These are phyloP conservation scores for Glaciozyma antarctica DNA, from an alignment of 768 basidiomycete species.

Conservation along the genomic window DNA sequence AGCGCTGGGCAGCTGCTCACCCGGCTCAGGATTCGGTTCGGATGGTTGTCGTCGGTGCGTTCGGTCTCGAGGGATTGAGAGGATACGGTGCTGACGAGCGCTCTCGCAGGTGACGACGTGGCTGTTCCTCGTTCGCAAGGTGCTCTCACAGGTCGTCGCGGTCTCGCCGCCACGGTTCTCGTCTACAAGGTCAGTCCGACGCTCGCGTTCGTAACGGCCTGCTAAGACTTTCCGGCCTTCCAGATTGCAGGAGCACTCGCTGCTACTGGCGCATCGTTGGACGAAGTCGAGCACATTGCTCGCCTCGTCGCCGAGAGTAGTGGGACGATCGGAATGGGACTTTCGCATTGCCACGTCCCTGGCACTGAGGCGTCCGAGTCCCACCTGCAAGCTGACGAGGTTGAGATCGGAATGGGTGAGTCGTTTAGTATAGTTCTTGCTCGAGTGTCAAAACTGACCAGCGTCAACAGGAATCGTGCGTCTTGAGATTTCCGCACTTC, in stretches of 20 bases:
- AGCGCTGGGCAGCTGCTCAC: conserved; percentile 32
- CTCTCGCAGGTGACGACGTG: conserved; percentile 40
- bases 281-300: conserved; percentile 39
- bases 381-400: conserved; percentile 39
- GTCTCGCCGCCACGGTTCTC: conserved; percentile 42
- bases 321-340: conserved; percentile 42
- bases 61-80: neutral
- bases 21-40: conserved; percentile 36
- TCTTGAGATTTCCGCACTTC: neutral
- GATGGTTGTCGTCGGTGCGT: conserved; percentile 37
- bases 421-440: neutral
- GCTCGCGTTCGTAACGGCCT: no score
- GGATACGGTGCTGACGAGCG: neutral
- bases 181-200: conserved; percentile 39
- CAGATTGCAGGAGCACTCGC: conserved; percentile 42
- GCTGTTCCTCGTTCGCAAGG: conserved; percentile 42
- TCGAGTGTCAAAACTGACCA: neutral
- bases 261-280: conserved; percentile 37
- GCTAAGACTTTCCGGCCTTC: conserved; percentile 37
- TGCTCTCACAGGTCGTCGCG: conserved; percentile 42
- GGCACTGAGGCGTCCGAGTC: conserved; percentile 38
- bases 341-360: conserved; percentile 43
- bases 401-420: conserved; percentile 41
- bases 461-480: neutral
- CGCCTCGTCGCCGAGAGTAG: conserved; percentile 35